Base-by-base conservation (phyloP, 1,284 basidiomycete species). In the Cutaneotrichosporon spelunceum region DNA sequence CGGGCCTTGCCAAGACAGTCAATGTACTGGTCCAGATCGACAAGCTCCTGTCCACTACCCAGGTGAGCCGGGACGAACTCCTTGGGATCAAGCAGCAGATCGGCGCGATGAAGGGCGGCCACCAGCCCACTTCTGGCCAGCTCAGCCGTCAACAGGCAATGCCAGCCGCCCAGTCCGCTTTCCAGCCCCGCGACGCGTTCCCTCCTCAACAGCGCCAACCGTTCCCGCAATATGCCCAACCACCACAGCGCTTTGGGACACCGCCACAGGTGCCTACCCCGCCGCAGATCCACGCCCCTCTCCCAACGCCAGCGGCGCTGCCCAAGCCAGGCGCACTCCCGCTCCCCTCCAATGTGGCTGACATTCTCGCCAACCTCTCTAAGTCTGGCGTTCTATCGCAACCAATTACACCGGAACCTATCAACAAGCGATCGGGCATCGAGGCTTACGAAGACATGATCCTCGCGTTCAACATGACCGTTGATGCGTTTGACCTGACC, bases 361-460 rank as follows among this genome's bases (percentile, higher is more conserved):
- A 73, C 57, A 73, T 78, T 7, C 66, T 77, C n/a, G 68, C 69
- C 33, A 75, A 70, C 50, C 68, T 78, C 48, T 72, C 68, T 60
- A 66, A 62, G 50, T 68, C 72, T 0, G 75, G 74, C 27, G 49
- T 68, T n/a, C 54, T 68, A 60, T 67, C 81, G 59, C 84, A 85
- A 36, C 83, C 87, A 1, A 75, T 82, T 59, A 76, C 76, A 14
- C 76, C 78, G 5, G 78, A 82, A 6, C 79, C 81, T 4, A 76
- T 73, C 11, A 80, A 80, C 57, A 54, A 63, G 3, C 62, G 81
- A 66, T 73, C 82, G 30, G 82, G 79, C 39, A 77, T 83, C 63
- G 86, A 87, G 42, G 82, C 83, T 21, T 94, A 96, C 75, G 84
- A 90, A 67, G 84, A 85, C 61, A 81, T 83, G 30, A 84, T 97